Evolutionary conservation across 176 grass and related monocot species (phyloP), one percentile per base, ranked within the genome.

Genomic region (Thinopyrum elongatum): DNA sequence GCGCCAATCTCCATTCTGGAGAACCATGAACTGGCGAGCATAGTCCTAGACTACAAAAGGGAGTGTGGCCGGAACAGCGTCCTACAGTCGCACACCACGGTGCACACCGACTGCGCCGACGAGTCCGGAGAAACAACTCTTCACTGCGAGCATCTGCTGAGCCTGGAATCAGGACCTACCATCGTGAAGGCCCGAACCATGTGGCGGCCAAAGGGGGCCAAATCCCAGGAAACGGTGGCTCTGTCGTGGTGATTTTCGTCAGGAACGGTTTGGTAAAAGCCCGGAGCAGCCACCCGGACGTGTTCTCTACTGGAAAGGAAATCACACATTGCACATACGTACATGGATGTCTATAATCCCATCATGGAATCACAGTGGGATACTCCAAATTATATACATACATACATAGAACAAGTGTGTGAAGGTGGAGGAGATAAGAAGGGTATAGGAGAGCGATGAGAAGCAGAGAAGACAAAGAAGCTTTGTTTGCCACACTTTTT

Each of bases 1-100:
- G 97, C 97, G 61, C 94, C 97, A n/a, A 98, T 98, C 6, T 89
- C 90, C 68, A 96, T 98, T 55, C 84, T 98, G 71, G 97, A 98
- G 91, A 96, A 94, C 73, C 94, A 98, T 86, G 90, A 94, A 86
- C 76, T 98, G 64, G 88, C 97, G 8, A 86, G 92, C 34, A 92
- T 98, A 87, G 91, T 91, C 16, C 81, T 98, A 23, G 94, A 98
- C 41, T 98, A 98, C 85, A 91, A 88, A 67, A 92, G 94, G 60
- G 97, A 98, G 38, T 98, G 97, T 55, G 91, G 90, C 30, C 89
- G 88, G 65, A 87, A 94, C 67, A 95, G 88, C 59, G 90, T 98
- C 13, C 88, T 98, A 86, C 86, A 98, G 75, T 98, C 97, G 58
- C 84, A 91, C 65, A 94, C 92, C 30, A 89, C 92, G 3, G 88